Conservation (phyloP, 805 yeast species). For the Cyberlindnera petersonii region DNA sequence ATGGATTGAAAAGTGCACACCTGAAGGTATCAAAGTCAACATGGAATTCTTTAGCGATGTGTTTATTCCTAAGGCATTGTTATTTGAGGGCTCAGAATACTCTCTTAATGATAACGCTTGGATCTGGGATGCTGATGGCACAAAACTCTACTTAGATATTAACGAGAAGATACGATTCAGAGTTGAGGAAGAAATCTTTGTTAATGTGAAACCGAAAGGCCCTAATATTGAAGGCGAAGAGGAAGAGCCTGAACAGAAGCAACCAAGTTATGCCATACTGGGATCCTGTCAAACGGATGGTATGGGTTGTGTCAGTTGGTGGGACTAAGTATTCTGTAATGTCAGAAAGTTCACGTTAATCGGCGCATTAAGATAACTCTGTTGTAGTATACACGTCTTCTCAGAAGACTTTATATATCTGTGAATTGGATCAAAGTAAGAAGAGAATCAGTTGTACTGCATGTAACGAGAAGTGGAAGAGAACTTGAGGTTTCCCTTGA, state of each 20-base stretch:
- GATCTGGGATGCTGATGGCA: slow-evolving; percentile 83
- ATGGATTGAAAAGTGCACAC: slow-evolving; percentile 84
- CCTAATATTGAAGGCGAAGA: slow-evolving; percentile 40
- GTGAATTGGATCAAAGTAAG: too few species aligned
- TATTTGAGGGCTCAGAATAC: slow-evolving; percentile 74
- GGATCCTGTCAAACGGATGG: slow-evolving; percentile 96
- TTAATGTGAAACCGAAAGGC: slow-evolving; percentile 75
- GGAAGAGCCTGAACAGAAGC: slow-evolving; percentile 33
- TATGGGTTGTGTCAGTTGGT: slow-evolving; percentile 95
- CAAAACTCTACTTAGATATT: slow-evolving; percentile 76
- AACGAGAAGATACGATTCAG: slow-evolving; percentile 91
- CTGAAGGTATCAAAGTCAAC: slow-evolving; percentile 78
- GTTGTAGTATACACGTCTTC: slow-evolving; percentile 3
- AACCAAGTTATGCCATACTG: slow-evolving; percentile 78
- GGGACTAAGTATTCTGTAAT: slow-evolving; percentile 81
- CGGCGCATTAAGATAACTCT: too few species aligned
- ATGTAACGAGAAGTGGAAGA: slow-evolving; percentile 95
- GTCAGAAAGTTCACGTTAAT: too few species aligned
- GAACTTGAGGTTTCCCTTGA: slow-evolving; percentile 97
- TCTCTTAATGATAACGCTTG: slow-evolving; percentile 82
- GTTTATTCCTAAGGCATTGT: slow-evolving; percentile 75
- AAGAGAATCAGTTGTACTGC: slow-evolving; percentile 75
- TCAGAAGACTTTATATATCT: slow-evolving; percentile 1
- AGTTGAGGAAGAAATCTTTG: slow-evolving; percentile 83
- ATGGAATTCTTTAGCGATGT: slow-evolving; percentile 91